phyloP scores from a whole-genome alignment of 495 filamentous ascomycete species.

The Penicillium fimorum region DNA sequence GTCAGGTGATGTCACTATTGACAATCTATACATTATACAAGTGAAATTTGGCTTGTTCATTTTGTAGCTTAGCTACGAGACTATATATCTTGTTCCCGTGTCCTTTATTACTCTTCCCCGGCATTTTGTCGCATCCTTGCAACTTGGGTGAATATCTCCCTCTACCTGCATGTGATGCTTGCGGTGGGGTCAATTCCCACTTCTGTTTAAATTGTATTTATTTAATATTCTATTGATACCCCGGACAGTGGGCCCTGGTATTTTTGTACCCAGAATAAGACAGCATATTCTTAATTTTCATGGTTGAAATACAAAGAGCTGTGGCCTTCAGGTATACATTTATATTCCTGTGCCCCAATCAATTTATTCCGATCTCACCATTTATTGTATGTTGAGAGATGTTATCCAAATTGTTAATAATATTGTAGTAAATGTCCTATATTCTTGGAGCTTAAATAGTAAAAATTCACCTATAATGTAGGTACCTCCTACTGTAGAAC shows the following conservation, averaged over 20 bases:
- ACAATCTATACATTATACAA: not conserved
- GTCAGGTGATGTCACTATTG: constrained; percentile 28
- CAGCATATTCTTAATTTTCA: not conserved
- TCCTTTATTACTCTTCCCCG: not conserved
- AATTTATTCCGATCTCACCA: not conserved
- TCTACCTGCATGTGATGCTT: constrained; percentile 1
- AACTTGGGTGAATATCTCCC: not conserved
- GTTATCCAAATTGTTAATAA: not conserved
- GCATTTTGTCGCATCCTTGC: not conserved
- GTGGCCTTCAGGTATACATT: not conserved
- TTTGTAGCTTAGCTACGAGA: not conserved
- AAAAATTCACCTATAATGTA: not conserved
- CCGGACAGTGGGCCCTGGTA: not conserved
- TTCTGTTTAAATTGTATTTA: not conserved
- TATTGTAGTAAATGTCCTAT: not conserved
- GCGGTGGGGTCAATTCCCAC: constrained; percentile 3
- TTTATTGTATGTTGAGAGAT: not conserved
- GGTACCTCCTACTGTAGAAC: not conserved
- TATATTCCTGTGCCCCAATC: not conserved
- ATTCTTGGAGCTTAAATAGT: not conserved
- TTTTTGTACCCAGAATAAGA: not conserved
- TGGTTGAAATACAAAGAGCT: not conserved
- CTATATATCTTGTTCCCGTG: not conserved
- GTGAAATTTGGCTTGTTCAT: not conserved
- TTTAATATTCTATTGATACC: not conserved